Percentiles rank a stretch among this genome's conserved stretches.
phyloP scores from a whole-genome alignment of 2,329 filamentous ascomycete genomes.

The Pseudogymnoascus destructans region DNA sequence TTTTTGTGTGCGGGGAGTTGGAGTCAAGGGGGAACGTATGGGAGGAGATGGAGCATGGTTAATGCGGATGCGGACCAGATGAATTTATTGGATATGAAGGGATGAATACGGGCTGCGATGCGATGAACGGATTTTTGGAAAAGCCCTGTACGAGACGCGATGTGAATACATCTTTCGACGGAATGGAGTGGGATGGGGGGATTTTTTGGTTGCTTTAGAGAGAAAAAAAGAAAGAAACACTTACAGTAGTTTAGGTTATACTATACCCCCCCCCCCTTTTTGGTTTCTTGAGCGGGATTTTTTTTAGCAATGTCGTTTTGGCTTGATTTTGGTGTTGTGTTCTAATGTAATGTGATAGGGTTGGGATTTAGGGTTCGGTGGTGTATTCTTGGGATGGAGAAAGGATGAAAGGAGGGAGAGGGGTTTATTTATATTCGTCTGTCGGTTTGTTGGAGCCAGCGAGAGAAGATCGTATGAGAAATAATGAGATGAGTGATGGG shows the following conservation, averaged over 20 bases:
- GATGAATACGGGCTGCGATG: background rate
- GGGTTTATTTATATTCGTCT: background rate
- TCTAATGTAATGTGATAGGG: background rate
- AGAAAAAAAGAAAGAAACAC: background rate
- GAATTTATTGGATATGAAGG: background rate
- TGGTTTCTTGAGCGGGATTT: background rate
- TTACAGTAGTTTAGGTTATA: background rate
- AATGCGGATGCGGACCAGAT: conserved; percentile 1
- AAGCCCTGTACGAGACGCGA: background rate
- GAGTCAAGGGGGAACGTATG: background rate
- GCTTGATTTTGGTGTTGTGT: background rate
- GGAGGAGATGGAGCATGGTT: background rate
- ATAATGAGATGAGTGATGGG: background rate
- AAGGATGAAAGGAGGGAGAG: background rate
- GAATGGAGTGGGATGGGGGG: background rate
- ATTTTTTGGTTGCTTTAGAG: background rate
- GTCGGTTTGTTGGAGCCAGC: background rate
- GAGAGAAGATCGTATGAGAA: background rate
- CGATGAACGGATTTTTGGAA: background rate
- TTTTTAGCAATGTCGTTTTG: background rate
- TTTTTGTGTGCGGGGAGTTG: background rate
- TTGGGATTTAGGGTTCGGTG: background rate
- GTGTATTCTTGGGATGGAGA: background rate
- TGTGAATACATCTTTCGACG: background rate
- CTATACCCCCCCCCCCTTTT: background rate